Evolutionary conservation across 2,329 filamentous ascomycete species (phyloP).

Genomic region (Epichloe scottii): DNA sequence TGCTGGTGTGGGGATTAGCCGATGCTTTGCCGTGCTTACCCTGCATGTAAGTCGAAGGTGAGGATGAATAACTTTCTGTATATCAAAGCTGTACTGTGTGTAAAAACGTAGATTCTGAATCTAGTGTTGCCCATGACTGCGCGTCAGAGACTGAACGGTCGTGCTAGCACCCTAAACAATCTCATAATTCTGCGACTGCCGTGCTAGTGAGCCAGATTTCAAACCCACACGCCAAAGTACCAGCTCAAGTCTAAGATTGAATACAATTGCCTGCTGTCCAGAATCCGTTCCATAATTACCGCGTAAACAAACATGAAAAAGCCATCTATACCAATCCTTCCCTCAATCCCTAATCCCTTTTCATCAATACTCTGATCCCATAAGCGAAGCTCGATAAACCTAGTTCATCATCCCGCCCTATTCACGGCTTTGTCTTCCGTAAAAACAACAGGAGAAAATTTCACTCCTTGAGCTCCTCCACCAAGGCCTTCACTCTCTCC

Average conservation of each 20-base stretch:
- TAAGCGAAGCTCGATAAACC: too few relatives aligned
- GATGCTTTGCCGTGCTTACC: slow-evolving; percentile 8
- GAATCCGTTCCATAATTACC: neutral
- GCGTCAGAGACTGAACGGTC: too few relatives aligned
- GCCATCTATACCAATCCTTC: neutral
- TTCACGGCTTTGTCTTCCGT: too few relatives aligned
- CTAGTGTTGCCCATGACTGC: too few relatives aligned
- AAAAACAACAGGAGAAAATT: neutral
- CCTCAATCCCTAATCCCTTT: neutral
- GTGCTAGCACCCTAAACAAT: too few relatives aligned
- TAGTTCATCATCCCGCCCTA: too few relatives aligned
- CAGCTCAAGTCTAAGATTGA: too few relatives aligned
- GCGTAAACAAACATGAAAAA: neutral
- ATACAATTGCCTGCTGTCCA: neutral
- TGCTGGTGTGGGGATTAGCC: slow-evolving; percentile 5
- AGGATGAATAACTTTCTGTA: too few relatives aligned
- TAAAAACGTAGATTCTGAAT: too few relatives aligned
- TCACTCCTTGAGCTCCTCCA: slow-evolving; percentile 31
- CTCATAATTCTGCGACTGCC: too few relatives aligned
- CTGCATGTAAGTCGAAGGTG: neutral
- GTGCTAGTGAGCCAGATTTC: neutral
- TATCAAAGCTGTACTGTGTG: too few relatives aligned
- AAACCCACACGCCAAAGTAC: neutral
- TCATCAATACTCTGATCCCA: neutral
- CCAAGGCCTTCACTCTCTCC: slow-evolving; percentile 60